phyloP scores from a whole-genome alignment of 768 basidiomycete genomes.

The Termitomyces sp. region DNA sequence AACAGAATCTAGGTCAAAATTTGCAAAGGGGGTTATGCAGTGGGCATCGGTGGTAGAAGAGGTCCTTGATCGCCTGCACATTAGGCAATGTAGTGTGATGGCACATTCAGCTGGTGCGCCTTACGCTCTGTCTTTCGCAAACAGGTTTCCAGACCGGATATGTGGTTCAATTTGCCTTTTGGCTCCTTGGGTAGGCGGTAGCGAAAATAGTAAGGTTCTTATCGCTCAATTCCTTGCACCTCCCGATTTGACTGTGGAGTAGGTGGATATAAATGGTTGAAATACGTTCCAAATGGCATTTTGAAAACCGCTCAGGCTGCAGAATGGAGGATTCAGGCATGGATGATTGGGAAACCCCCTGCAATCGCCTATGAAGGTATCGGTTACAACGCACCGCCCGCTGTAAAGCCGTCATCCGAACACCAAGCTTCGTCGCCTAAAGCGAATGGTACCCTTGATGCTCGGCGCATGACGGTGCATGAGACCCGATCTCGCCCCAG shows the following conservation, averaged over 20 bases:
- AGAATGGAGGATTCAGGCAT: constrained; percentile 95
- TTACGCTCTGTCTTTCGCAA: constrained; percentile 86
- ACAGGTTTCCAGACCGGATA: constrained; percentile 67
- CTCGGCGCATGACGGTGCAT: constrained; percentile 24
- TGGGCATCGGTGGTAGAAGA: constrained; percentile 92
- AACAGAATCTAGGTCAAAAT: constrained; percentile 65
- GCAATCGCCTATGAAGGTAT: constrained; percentile 81
- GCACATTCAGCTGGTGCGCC: constrained; percentile 96
- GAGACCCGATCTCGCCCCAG: constrained; percentile 59
- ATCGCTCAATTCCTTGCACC: constrained; percentile 1
- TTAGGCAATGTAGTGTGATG: constrained; percentile 81
- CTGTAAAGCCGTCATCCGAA: constrained; percentile 16
- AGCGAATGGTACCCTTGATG: constrained; percentile 21
- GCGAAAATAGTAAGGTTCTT: constrained; percentile 69
- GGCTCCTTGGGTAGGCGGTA: constrained; percentile 94
- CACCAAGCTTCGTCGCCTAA: constrained; percentile 22
- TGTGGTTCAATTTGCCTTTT: constrained; percentile 82
- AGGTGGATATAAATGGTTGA: constrained; percentile 94
- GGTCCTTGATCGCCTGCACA: constrained; percentile 74
- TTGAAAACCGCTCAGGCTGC: constrained; percentile 94
- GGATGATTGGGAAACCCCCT: constrained; percentile 96
- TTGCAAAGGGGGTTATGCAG: constrained; percentile 75
- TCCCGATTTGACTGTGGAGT: constrained; percentile 3
- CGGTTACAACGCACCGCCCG: constrained; percentile 56
- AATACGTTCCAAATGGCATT: constrained; percentile 90